Base-by-base conservation (phyloP, 1,139 yeast genomes). In the Eremothecium cymbalariae region DNA sequence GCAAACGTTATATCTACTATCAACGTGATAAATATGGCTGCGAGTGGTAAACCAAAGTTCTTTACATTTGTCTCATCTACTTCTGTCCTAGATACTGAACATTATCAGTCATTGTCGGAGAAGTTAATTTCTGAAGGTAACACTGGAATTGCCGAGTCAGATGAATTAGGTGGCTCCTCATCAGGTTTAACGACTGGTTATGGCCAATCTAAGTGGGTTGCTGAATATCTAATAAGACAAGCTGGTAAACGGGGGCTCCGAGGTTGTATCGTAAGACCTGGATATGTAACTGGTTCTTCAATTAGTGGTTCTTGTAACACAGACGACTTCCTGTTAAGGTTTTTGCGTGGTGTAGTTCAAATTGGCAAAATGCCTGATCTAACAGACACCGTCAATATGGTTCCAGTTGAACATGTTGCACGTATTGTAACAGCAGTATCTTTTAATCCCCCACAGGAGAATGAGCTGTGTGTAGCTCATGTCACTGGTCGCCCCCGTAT, bases 171-270 rank as follows among this genome's bases (percentile, higher is more conserved):
- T 47, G 96, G 96, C 0, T 82, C 96, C 2, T 68, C 83, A 8
- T 57, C 63, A 7, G 96, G 95, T 0, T 69, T 90, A 42, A 85
- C 90, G 18, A 82, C 78, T 42, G 99, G 98, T 11, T 90, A 90
- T 53, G 99, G 98, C 27, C 98, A 90, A 63, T 76, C 94, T 46
- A 90, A 90, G 60, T 90, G 99, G 99, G 86, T 88, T 25, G 94
- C 95, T 13, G 99, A 90, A 62, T 75, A 81, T 51, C 68, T 93
- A 32, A 77, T 85, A 42, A 75, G 97, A 56, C 70, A 70, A 41
- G 98, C 98, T 6, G 97, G 96, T 34, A 70, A 69, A 37, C 67
- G 78, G 41, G 98, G 98, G 4, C 71, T 93, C 45, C 68, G 77
- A 44, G 98, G 98, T 21, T 74, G 90, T 41, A 80, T 90, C 46